Percentiles rank a stretch among this genome's conserved stretches.
Evolutionary conservation across 768 basidiomycete species (phyloP).

Genomic region (Pulveroboletus sp.): DNA sequence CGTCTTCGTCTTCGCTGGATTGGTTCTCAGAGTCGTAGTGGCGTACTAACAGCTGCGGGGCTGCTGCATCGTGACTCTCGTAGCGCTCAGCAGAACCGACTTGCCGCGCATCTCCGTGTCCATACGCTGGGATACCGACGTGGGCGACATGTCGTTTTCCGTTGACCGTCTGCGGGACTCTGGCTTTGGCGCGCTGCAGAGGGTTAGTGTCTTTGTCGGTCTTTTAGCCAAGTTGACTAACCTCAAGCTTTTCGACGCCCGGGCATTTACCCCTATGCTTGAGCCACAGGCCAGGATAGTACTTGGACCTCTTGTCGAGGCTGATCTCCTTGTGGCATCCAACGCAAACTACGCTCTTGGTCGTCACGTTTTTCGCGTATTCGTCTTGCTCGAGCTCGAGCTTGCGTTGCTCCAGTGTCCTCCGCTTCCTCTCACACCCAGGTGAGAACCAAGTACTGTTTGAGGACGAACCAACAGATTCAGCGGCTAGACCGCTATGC

Average conservation of each 20-base stretch:
- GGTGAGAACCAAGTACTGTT: conserved; percentile 11
- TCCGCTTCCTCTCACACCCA: conserved; percentile 28
- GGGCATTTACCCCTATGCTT: conserved; percentile 33
- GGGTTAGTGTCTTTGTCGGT: conserved; percentile 10
- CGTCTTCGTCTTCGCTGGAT: conserved; percentile 18
- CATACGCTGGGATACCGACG: background rate
- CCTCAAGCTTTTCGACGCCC: conserved; percentile 22
- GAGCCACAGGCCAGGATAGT: conserved; percentile 35
- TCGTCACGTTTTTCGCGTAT: conserved; percentile 20
- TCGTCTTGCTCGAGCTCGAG: conserved; percentile 29
- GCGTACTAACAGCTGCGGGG: background rate
- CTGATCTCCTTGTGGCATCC: conserved; percentile 32
- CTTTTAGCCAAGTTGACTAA: conserved; percentile 12
- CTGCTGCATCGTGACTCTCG: background rate
- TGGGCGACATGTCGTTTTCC: conserved; percentile 1
- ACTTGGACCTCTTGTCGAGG: conserved; percentile 32
- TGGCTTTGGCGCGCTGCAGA: conserved; percentile 15
- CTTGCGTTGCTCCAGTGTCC: conserved; percentile 27
- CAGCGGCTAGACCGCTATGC: background rate
- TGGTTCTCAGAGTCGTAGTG: conserved; percentile 3
- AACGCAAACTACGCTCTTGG: conserved; percentile 27
- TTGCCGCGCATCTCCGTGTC: conserved; percentile 1
- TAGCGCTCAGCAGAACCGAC: background rate
- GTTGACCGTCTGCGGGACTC: background rate
- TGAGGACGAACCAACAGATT: background rate